These are phyloP conservation scores for Rhodotorula sp. DNA, from an alignment of 1,284 basidiomycete genomes.

Conservation along the genomic window DNA sequence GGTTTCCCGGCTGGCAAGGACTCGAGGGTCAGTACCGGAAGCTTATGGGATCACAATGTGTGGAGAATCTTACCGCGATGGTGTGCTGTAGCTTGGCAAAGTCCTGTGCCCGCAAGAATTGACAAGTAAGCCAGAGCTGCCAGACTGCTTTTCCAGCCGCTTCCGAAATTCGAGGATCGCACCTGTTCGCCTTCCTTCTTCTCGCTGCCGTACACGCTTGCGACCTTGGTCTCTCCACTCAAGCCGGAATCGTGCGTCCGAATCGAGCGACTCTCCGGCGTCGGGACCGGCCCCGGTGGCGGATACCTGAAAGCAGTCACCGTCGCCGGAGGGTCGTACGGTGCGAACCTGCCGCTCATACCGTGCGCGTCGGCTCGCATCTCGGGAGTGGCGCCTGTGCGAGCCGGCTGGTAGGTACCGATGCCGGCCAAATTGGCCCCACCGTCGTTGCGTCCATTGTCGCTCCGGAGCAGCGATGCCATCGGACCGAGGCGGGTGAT, in stretches of 20 bases:
- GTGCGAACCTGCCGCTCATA: neutral
- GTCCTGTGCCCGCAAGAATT: too few species aligned
- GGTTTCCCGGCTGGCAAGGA: too few species aligned
- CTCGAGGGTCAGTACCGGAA: too few species aligned
- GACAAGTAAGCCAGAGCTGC: too few species aligned
- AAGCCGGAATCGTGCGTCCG: neutral
- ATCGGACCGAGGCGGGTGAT: neutral
- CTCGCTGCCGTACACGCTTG: neutral
- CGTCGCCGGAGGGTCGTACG: conserved; percentile 5
- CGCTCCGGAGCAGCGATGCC: neutral
- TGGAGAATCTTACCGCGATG: too few species aligned
- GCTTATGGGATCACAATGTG: too few species aligned
- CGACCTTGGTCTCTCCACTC: neutral
- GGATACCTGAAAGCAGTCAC: neutral
- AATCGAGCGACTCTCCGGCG: neutral
- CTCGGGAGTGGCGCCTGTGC: neutral
- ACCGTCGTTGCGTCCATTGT: too few species aligned
- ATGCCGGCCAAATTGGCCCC: too few species aligned
- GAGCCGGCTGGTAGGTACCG: neutral
- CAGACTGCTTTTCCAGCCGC: rapidly evolving
- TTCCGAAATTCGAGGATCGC: rapidly evolving
- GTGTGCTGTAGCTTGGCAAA: neutral
- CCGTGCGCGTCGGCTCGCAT: neutral
- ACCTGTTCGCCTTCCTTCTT: neutral
- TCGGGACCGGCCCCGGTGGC: neutral